These are phyloP conservation scores for Botrytis elliptica DNA, from an alignment of 2,329 filamentous ascomycete species.

Conservation along the genomic window DNA sequence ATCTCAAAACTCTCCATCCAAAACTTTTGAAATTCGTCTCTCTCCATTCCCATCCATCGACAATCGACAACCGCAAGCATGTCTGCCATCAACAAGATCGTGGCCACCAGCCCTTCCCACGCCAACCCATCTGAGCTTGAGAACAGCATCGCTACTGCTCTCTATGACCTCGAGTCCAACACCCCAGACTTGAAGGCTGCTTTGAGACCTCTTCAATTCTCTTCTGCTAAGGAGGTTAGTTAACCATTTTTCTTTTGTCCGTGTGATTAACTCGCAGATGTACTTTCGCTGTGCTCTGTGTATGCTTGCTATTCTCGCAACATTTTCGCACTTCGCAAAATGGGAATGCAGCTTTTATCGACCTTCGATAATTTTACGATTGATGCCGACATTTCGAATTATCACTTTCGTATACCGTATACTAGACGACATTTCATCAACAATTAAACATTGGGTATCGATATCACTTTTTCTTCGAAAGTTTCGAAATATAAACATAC, in stretches of 20 bases:
- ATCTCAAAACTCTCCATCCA: neutral
- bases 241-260: slow-evolving; percentile 35
- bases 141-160: slow-evolving; percentile 92
- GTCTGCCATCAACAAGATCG: slow-evolving; percentile 94
- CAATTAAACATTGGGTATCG: neutral
- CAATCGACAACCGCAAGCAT: slow-evolving; percentile 50
- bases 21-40: slow-evolving; percentile 13
- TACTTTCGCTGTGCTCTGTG: neutral
- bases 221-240: slow-evolving; percentile 98
- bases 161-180: slow-evolving; percentile 99
- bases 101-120: slow-evolving; percentile 93
- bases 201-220: slow-evolving; percentile 96
- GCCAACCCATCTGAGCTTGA: slow-evolving; percentile 96
- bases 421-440: slow-evolving; percentile 22
- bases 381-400: slow-evolving; percentile 21
- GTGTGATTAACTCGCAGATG: neutral
- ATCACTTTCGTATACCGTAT: slow-evolving; percentile 20
- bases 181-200: slow-evolving; percentile 95
- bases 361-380: slow-evolving; percentile 19
- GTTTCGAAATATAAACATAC: slow-evolving; percentile 12
- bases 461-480: slow-evolving; percentile 2
- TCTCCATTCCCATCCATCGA: slow-evolving; percentile 25
- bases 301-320: neutral
- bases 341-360: slow-evolving; percentile 21
- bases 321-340: slow-evolving; percentile 3